phyloP scores from a whole-genome alignment of 495 filamentous ascomycete genomes.

The Aspergillus nidulans region DNA sequence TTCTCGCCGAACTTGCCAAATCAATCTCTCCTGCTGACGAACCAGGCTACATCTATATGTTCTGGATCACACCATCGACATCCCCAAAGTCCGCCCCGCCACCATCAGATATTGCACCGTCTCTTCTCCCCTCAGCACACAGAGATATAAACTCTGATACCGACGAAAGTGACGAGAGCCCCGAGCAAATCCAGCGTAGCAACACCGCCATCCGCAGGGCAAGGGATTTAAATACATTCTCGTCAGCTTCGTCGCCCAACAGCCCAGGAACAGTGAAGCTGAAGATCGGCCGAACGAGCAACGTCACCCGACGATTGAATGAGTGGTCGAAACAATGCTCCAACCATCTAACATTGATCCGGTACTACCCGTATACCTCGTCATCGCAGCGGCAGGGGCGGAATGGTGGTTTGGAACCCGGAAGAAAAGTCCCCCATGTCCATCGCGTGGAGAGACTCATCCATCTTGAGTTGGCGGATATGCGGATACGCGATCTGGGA shows the following conservation, averaged over 20 bases:
- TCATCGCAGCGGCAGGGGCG: constrained; percentile 32
- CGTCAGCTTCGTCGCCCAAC: constrained; percentile 25
- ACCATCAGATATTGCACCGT: constrained; percentile 53
- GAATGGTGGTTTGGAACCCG: constrained; percentile 24
- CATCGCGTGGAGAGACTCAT: constrained; percentile 89
- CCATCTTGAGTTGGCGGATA: constrained; percentile 77
- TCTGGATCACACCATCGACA: constrained; percentile 73
- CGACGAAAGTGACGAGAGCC: constrained; percentile 13
- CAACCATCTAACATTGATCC: constrained; percentile 76
- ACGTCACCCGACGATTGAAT: constrained; percentile 85
- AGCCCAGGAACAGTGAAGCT: constrained; percentile 59
- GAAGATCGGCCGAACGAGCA: constrained; percentile 88
- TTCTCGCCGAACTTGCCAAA: constrained; percentile 75
- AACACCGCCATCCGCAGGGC: constrained; percentile 59
- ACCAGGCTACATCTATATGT: constrained; percentile 95
- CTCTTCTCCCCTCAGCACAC: constrained; percentile 45
- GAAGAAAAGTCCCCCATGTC: constrained; percentile 75
- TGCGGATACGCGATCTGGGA: constrained; percentile 62
- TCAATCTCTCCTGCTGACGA: constrained; percentile 75
- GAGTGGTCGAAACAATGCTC: constrained; percentile 93
- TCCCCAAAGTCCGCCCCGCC: constrained; percentile 37
- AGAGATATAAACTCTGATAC: not conserved
- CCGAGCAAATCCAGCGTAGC: constrained; percentile 48
- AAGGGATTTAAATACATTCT: constrained; percentile 46
- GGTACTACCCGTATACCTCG: constrained; percentile 84